Base-by-base conservation (phyloP, 164 flowering plant genomes). In the Dillenia turbinata region DNA sequence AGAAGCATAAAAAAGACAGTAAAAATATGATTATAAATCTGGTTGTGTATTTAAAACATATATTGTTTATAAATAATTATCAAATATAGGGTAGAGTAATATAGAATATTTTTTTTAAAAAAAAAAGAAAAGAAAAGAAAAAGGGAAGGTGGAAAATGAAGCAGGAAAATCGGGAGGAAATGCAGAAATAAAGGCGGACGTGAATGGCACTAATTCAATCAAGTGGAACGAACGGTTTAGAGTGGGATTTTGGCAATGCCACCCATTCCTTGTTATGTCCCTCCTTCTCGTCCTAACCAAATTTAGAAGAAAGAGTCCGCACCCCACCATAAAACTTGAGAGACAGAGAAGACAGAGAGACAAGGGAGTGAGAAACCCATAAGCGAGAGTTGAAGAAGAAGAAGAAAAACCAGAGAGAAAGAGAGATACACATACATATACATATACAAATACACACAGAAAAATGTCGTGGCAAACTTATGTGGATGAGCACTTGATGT, bases 401-500 rank as follows among this genome's bases (percentile, higher is more conserved):
- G 51, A 22, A 47, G n/a, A 9, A 7, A 45, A 22, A 64, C 40
- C 52, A 17, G 44, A 55, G 12, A 54, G 54, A 24, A 57, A 52
- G 26, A 2, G 46, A 19, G 56, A 11, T 47, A 54, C 24, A 57
- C 54, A 50, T 26, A 12, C 15, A 10, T 43, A 17, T 16, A 57
- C 3, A 9, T 10, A 22, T 11, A 17, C 19, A 16, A 15, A 9
- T 1, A 52, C 11, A 15, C 17, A 26, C 55, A 53, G 46, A 49
- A 56, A 60, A 65, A 75, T 75, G 82, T 78, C 82, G 69, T 78
- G 82, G 79, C 77, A 78, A 66, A 51, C 75, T 0, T 78, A 79
- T 73, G 75, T 76, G 44, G 80, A 79, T 56, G 80, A 79, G n/a
- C 83, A 79, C 49, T 73, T 79, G 70, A 76, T 79, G 83, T 71